Evolutionary conservation across 2,329 filamentous ascomycete genomes (phyloP), one percentile per base, ranked within the genome.

Genomic region (Penicillium sp.): DNA sequence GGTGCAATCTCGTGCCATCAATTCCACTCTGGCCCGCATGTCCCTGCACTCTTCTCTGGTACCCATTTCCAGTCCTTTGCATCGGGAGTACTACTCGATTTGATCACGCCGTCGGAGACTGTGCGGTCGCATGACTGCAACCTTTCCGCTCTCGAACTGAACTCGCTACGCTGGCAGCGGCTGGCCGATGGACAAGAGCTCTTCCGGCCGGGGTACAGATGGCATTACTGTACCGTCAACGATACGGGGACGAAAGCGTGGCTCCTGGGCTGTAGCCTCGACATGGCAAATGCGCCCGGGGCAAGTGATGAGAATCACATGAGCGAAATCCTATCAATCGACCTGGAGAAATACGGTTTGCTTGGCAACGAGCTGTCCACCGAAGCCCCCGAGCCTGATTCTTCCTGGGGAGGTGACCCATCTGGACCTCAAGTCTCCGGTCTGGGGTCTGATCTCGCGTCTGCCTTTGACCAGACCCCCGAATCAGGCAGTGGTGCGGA

Each of bases 221-320:
- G 94, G 94, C 92, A 97, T 70, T 99, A 99, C 69, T 97, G 94
- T 70, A 95, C 91, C 3, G 88, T 96, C 74, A 95, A 96, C 67
- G 87, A 94, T 54, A 90, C 95, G 63, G 92, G 92, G 5, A 96
- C 94, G 6, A 96, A 95, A 68, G 94, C 91, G 7, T 99, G 94
- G 92, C 79, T 99, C 22, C 80, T 99, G n/a, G 94, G 94, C 8
- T 96, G 91, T 64, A 89, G 89, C 2, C 87, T 89, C 3, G 90
- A 96, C 36, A 75, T 80, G 16, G 78, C 81, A 6, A 84, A 85
- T 43, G 87, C 87, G 35, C 77, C 86, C 14, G 86, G 82, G 1
- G 81, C 83, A 13, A 87, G 85, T 3, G 86, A 91, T 51, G 92
- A 96, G 67, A 92, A 96, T 68, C 95, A 95, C 67, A 80, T 99